Percentiles rank a stretch among this genome's conserved stretches.
These are phyloP conservation scores for Pleurostoma richardsiae DNA, from an alignment of 2,329 filamentous ascomycete species.

Conservation along the genomic window DNA sequence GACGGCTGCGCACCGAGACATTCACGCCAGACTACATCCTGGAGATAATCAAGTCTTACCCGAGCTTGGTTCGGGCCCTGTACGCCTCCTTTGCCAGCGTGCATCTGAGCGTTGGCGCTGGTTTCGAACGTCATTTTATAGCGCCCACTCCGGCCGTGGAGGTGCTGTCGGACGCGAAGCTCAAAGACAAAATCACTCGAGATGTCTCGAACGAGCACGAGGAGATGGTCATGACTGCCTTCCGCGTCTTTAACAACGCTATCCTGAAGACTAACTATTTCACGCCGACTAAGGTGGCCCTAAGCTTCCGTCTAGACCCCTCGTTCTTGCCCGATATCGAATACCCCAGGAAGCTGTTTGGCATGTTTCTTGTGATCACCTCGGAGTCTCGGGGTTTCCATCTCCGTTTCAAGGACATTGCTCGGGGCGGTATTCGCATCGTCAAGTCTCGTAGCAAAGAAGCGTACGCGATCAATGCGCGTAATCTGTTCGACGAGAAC, in stretches of 20 bases:
- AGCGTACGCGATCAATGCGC: conserved; percentile 92
- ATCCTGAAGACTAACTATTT: conserved; percentile 97
- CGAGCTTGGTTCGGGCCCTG: conserved; percentile 76
- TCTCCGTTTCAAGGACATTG: conserved; percentile 93
- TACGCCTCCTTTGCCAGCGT: conserved; percentile 90
- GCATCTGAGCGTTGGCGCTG: conserved; percentile 58
- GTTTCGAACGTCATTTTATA: conserved; percentile 43
- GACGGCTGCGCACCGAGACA: conserved; percentile 88
- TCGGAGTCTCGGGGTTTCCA: conserved; percentile 97
- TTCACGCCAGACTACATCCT: conserved; percentile 98
- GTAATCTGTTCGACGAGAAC: conserved; percentile 97
- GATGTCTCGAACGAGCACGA: conserved; percentile 92
- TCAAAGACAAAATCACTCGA: conserved; percentile 73
- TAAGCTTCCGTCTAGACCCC: conserved; percentile 92
- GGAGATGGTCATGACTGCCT: conserved; percentile 95
- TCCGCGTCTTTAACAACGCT: conserved; percentile 89
- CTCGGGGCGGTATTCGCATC: conserved; percentile 94
- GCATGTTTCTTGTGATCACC: conserved; percentile 98
- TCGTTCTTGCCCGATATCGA: conserved; percentile 85
- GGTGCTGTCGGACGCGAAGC: conserved; percentile 68
- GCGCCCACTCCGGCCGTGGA: conserved; percentile 54
- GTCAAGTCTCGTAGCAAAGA: conserved; percentile 97
- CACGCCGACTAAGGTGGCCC: conserved; percentile 94
- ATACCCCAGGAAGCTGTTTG: conserved; percentile 89
- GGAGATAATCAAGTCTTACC: conserved; percentile 92